Base-by-base conservation (phyloP, 192 early-diverging fungal species). In the Oehlia diaphana region DNA sequence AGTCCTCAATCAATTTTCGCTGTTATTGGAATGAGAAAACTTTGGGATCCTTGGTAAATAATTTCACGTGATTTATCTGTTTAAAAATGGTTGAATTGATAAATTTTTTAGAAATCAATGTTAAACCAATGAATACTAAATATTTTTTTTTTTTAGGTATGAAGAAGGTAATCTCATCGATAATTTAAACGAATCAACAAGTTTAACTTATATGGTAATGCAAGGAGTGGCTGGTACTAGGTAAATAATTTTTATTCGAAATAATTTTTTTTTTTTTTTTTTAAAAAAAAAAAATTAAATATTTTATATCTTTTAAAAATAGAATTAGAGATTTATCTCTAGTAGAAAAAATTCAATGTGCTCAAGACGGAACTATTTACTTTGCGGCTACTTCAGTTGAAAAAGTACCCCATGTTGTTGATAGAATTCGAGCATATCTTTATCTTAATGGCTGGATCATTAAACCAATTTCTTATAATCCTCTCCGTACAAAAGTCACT, bases 371-470 rank as follows among this genome's bases (percentile, higher is more conserved):
- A 35, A 84, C 79, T 9, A 90, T 90, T 37, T 83, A 85, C 44
- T 90, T 88, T 82, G 89, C 82, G 0, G 82, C 81, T 16, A 85
- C 86, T 1, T 86, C 85, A 33, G 82, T 88, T 26, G 84, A 90
- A 14, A 83, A 86, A 70, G 79, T 87, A 44, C 89, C 89, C 2
- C 81, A 77, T 9, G 82, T 84, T 31, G 66, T 81, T 31, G 84
- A 85, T 53, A 88, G 84, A 81, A 83, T 81, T 33, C 78, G 89
- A 63, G 76, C 82, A 12, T 65, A 83, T 9, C 79, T 90, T 37
- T 73, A 83, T 81, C 78, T 90, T 16, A 87, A 86, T 74, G 89
- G 89, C 26, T 90, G 89, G 89, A 85, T 90, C 53, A 76, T 90
- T 28, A 86, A 90, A 63, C 89, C 89, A 26, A 21, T 89, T 12